Evolutionary conservation across 257 asterid genomes (phyloP).

Genomic region (Ocimum tenuiflorum): DNA sequence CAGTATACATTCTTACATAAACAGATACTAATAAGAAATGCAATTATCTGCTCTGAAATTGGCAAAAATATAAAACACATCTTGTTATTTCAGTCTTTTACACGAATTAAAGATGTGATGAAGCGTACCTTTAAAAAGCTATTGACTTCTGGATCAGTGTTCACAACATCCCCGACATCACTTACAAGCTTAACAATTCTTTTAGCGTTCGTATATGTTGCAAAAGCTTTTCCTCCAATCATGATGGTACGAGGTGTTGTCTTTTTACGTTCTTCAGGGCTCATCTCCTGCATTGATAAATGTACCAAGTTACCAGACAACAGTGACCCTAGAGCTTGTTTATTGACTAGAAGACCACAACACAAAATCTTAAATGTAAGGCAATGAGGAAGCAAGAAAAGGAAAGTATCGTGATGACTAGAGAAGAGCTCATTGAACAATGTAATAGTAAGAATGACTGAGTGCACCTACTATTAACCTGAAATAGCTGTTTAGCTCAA

Average conservation of each 20-base stretch:
- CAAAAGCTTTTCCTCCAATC: constrained; percentile 99
- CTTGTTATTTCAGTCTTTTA: background rate
- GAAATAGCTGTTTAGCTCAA: background rate
- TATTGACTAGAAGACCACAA: background rate
- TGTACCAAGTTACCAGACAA: constrained; percentile 4
- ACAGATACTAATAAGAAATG: too few relatives aligned
- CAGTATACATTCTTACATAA: background rate
- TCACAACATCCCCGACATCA: constrained; percentile 91
- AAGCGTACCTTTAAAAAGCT: constrained; percentile 62
- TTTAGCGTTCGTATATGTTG: constrained; percentile 94
- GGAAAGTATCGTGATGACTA: background rate
- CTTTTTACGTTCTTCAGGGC: constrained; percentile 66
- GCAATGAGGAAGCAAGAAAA: background rate
- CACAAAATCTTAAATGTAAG: background rate
- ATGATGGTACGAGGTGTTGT: constrained; percentile 88
- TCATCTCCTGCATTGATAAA: constrained; percentile 73
- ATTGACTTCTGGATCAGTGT: constrained; percentile 91
- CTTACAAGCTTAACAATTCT: constrained; percentile 91
- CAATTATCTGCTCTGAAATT: too few relatives aligned
- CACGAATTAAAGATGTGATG: background rate
- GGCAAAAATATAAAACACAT: background rate
- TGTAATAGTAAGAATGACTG: background rate
- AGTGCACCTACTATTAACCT: background rate
- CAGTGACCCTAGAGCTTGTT: background rate
- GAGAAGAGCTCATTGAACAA: background rate